phyloP scores from a whole-genome alignment of 306 rosid species.

The Medicago truncatula region DNA sequence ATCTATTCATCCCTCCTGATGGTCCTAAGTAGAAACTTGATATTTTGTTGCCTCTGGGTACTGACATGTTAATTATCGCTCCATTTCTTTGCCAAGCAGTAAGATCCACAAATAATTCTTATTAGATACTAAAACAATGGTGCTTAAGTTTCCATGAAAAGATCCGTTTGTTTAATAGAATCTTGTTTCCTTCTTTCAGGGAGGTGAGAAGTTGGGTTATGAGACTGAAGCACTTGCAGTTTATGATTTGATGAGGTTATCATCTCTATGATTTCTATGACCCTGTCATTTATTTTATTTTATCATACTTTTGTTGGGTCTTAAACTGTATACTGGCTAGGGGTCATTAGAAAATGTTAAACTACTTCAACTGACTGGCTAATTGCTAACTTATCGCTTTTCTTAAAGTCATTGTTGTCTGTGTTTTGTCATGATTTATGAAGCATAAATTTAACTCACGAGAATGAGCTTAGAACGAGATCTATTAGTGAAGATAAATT shows the following conservation, averaged over 20 bases:
- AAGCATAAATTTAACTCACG: conserved; percentile 15
- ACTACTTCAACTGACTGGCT: conserved; percentile 9
- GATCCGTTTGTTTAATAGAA: conserved; percentile 32
- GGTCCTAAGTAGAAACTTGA: too few relatives aligned
- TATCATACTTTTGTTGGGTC: conserved; percentile 13
- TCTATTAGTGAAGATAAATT: conserved; percentile 11
- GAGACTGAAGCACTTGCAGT: conserved; percentile 96
- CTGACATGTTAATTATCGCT: neutral
- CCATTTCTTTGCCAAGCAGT: conserved; percentile 16
- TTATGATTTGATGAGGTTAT: conserved; percentile 91
- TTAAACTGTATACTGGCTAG: conserved; percentile 4
- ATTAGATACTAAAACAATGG: conserved; percentile 31
- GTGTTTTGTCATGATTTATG: conserved; percentile 30
- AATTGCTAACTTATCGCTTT: conserved; percentile 32
- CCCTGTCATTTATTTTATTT: conserved; percentile 16
- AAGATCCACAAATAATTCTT: conserved; percentile 14
- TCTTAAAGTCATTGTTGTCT: conserved; percentile 10
- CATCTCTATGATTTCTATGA: conserved; percentile 41
- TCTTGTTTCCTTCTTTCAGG: conserved; percentile 68
- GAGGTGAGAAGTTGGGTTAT: conserved; percentile 94
- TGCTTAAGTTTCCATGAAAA: conserved; percentile 32
- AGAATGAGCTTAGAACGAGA: neutral
- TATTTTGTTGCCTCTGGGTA: neutral
- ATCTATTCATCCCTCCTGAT: neutral
- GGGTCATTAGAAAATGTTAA: conserved; percentile 14